phyloP scores from a whole-genome alignment of 1,139 yeast species.

The Yamadazyma mexicana region DNA sequence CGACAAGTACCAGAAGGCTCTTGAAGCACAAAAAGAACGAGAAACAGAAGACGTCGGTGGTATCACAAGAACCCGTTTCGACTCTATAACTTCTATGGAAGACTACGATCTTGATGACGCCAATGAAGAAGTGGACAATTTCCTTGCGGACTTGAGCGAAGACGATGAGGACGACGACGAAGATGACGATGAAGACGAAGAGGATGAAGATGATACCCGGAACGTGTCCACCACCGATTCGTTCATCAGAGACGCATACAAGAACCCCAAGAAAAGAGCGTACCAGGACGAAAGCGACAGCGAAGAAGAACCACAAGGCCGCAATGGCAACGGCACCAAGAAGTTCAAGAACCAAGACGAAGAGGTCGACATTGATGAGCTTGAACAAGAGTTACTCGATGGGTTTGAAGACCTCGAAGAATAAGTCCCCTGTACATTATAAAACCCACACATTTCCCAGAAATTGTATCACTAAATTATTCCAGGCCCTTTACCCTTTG shows the following conservation, averaged over 20 bases:
- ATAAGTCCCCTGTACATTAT: neutral
- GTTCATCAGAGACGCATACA: conserved; percentile 35
- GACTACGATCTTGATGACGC: conserved; percentile 55
- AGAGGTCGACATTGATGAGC: conserved; percentile 37
- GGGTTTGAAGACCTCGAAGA: conserved; percentile 45
- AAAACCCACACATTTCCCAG: too few species aligned
- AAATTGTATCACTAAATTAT: too few species aligned
- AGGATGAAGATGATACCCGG: conserved; percentile 25
- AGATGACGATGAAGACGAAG: conserved; percentile 25
- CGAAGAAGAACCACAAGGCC: conserved; percentile 1
- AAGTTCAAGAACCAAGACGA: conserved; percentile 13
- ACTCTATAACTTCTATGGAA: conserved; percentile 33
- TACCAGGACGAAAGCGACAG: conserved; percentile 18
- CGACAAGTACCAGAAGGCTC: conserved; percentile 38
- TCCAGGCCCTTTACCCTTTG: neutral
- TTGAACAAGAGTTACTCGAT: conserved; percentile 47
- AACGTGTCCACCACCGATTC: conserved; percentile 22
- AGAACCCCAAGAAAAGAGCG: conserved; percentile 22
- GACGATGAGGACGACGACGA: conserved; percentile 44
- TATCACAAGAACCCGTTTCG: conserved; percentile 21
- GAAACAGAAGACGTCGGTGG: conserved; percentile 11
- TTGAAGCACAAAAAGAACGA: conserved; percentile 20
- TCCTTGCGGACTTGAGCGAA: conserved; percentile 55
- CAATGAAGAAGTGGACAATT: conserved; percentile 60
- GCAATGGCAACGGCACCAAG: too few species aligned